Percentiles rank a stretch among this genome's conserved stretches.
These are phyloP conservation scores for Elaeis oleifera DNA, from an alignment of 202 grass and related monocot species.

Conservation along the genomic window DNA sequence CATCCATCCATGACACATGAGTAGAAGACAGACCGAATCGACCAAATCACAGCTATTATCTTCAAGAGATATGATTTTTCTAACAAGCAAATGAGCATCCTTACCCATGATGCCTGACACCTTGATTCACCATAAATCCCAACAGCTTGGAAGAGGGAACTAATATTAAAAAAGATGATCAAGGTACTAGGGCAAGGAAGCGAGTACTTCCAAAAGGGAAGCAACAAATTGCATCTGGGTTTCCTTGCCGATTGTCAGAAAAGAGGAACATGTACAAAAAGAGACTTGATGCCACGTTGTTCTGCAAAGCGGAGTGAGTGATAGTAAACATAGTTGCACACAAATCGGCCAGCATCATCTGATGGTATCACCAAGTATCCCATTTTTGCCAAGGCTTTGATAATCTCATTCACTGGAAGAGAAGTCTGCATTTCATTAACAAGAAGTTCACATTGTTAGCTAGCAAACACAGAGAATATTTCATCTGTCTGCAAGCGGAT, in stretches of 20 bases:
- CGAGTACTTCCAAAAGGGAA: slow-evolving; percentile 72
- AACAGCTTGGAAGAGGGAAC: no score
- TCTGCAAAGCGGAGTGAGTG: slow-evolving; percentile 83
- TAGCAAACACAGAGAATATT: no score
- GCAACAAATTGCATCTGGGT: slow-evolving; percentile 83
- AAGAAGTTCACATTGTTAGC: no score
- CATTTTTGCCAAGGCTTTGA: slow-evolving; percentile 55
- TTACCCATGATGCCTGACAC: no score
- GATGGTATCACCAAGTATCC: slow-evolving; percentile 73
- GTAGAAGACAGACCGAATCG: no score
- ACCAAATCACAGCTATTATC: no score
- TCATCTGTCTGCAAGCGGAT: no score
- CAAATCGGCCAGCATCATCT: slow-evolving; percentile 74
- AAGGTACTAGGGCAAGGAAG: slow-evolving; percentile 33
- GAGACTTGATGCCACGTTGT: slow-evolving; percentile 63
- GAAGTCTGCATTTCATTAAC: slow-evolving; percentile 38
- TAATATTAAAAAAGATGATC: no score
- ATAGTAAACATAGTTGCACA: slow-evolving; percentile 97
- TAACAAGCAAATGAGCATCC: no score
- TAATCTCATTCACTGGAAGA: slow-evolving; percentile 58
- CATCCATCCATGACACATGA: no score
- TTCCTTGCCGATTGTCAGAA: slow-evolving; percentile 68
- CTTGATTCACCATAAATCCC: no score
- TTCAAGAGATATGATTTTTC: no score
- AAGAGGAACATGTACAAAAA: slow-evolving; percentile 89